These are phyloP conservation scores for Cyclocybe cylindracea DNA, from an alignment of 768 basidiomycete species.

Conservation along the genomic window DNA sequence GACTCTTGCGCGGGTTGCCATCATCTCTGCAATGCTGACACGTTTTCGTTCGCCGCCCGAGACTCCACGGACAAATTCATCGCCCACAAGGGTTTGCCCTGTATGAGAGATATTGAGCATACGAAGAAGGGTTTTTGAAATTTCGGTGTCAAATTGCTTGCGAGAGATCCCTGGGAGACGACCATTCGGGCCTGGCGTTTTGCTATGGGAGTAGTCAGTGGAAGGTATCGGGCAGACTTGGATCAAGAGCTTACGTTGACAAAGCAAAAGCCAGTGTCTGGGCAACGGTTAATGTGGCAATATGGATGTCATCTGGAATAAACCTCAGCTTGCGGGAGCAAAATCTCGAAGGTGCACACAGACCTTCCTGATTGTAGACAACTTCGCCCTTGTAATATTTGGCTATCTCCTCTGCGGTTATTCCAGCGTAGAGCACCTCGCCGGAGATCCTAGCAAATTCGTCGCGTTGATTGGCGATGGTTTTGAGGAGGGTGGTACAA, in stretches of 20 bases:
- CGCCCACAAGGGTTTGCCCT: constrained; percentile 75
- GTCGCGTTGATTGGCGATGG: constrained; percentile 74
- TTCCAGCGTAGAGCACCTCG: constrained; percentile 82
- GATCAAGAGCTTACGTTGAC: constrained; percentile 43
- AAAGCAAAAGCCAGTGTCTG: constrained; percentile 78
- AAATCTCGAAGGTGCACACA: background rate
- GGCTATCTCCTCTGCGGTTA: constrained; percentile 72
- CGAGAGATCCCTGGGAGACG: constrained; percentile 68
- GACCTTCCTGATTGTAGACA: constrained; percentile 77
- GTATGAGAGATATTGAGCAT: constrained; percentile 90
- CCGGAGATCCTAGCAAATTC: constrained; percentile 67
- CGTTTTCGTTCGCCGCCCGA: constrained; percentile 83
- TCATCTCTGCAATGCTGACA: constrained; percentile 88
- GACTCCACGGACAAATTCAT: constrained; percentile 83
- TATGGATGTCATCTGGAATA: constrained; percentile 70
- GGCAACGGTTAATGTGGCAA: constrained; percentile 78
- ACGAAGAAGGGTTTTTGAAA: constrained; percentile 64
- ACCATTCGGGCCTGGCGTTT: constrained; percentile 75
- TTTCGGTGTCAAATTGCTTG: constrained; percentile 54
- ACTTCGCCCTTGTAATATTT: constrained; percentile 80
- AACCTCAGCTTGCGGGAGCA: too few species aligned
- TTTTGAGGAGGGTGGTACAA: constrained; percentile 84
- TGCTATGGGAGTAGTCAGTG: constrained; percentile 28
- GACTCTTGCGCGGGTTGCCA: constrained; percentile 77
- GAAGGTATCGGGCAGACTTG: background rate